Percentiles rank a stretch among this genome's conserved stretches.
These are phyloP conservation scores for Oryza officinalis DNA, from an alignment of 176 grass and related monocot species.

Conservation along the genomic window DNA sequence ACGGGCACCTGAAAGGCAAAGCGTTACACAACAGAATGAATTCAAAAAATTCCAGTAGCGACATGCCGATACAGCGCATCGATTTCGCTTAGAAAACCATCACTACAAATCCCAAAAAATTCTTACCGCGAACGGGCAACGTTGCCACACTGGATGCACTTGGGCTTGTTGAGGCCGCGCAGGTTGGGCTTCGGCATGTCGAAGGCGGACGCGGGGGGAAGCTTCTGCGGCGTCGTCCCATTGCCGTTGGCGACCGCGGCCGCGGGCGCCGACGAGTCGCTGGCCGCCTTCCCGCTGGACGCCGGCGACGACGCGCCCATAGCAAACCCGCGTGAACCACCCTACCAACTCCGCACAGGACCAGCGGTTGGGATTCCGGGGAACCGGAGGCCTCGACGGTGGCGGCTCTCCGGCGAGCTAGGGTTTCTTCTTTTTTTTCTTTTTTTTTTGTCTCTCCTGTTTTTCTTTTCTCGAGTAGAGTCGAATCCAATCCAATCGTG, in stretches of 20 bases:
- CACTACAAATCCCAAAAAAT: neutral
- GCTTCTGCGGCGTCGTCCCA: conserved; percentile 56
- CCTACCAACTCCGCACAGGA: neutral
- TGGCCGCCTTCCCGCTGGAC: conserved; percentile 29
- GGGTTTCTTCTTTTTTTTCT: neutral
- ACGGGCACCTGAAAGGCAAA: conserved; percentile 74
- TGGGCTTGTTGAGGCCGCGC: conserved; percentile 92
- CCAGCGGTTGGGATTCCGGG: neutral
- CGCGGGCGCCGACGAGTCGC: conserved; percentile 25
- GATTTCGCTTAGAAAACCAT: neutral
- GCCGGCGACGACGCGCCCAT: conserved; percentile 35
- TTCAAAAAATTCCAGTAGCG: neutral
- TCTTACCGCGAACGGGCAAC: conserved; percentile 92
- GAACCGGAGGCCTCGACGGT: neutral
- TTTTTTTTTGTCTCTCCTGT: neutral
- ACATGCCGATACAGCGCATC: neutral
- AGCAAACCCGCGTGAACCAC: neutral
- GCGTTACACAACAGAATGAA: neutral
- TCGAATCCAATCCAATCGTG: no score
- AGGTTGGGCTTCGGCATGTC: conserved; percentile 81
- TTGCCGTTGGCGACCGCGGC: conserved; percentile 49
- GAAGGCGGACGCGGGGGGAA: conserved; percentile 32
- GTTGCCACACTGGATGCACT: conserved; percentile 95
- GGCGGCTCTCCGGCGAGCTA: conserved; percentile 1
- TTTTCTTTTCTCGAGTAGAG: no score